phyloP scores from a whole-genome alignment of 257 asterid species.

The Ajuga chamaepitys region DNA sequence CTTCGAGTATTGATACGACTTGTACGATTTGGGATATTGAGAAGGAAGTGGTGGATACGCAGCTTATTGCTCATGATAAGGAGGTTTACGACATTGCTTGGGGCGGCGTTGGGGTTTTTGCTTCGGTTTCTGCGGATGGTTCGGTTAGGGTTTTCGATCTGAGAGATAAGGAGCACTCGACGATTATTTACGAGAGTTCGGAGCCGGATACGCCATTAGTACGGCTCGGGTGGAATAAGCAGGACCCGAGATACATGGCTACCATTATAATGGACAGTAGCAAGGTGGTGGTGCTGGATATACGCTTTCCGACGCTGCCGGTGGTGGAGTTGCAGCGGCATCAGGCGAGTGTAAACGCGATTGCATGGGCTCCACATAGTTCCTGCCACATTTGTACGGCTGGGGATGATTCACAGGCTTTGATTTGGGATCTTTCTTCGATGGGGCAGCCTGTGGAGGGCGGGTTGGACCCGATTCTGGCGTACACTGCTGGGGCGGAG shows the following conservation, averaged over 20 bases:
- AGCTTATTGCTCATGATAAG: constrained; percentile 93
- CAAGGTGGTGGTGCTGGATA: constrained; percentile 88
- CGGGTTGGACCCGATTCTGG: constrained; percentile 89
- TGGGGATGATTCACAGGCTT: constrained; percentile 95
- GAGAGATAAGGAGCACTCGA: constrained; percentile 94
- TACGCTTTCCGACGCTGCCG: constrained; percentile 82
- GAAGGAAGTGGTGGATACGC: constrained; percentile 90
- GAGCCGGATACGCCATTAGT: constrained; percentile 92
- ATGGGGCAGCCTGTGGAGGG: constrained; percentile 97
- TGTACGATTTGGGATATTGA: constrained; percentile 98
- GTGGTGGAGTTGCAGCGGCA: constrained; percentile 96
- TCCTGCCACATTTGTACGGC: constrained; percentile 98
- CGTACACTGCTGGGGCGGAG: constrained; percentile 94
- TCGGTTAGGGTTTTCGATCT: constrained; percentile 96
- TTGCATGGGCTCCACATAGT: constrained; percentile 99
- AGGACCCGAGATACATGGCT: constrained; percentile 98
- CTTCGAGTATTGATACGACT: constrained; percentile 88
- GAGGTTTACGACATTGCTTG: constrained; percentile 98
- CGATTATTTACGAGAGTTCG: constrained; percentile 90
- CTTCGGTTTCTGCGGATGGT: constrained; percentile 94
- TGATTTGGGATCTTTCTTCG: constrained; percentile 92
- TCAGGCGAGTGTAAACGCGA: constrained; percentile 92
- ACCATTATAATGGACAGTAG: constrained; percentile 91
- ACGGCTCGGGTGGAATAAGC: constrained; percentile 93
- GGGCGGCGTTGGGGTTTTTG: constrained; percentile 98